Percentiles rank a stretch among this genome's conserved stretches.
Conservation (phyloP, 495 filamentous ascomycete genomes). For the Podospora fimiseda region DNA sequence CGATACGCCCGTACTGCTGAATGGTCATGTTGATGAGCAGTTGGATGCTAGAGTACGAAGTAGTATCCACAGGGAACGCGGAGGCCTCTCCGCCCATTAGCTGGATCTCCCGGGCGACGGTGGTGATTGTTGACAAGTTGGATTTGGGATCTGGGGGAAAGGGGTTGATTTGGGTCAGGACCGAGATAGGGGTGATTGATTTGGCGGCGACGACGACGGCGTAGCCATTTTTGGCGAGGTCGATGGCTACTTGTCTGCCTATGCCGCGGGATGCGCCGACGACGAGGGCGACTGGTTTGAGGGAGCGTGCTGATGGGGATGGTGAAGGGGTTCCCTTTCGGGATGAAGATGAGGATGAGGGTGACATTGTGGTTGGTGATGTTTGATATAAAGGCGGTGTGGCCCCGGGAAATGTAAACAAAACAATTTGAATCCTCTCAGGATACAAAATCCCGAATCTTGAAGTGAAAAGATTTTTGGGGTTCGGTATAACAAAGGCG, state of each 20-base stretch:
- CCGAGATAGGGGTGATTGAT: conserved; percentile 61
- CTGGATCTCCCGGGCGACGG: conserved; percentile 71
- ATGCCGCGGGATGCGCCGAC: conserved; percentile 74
- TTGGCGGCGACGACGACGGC: conserved; percentile 76
- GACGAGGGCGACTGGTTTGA: conserved; percentile 54
- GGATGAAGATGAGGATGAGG: conserved; percentile 5
- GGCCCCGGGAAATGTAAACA: no score
- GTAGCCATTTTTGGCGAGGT: conserved; percentile 65
- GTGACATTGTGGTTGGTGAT: neutral
- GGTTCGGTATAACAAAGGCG: no score
- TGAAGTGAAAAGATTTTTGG: no score
- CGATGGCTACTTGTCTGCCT: conserved; percentile 71
- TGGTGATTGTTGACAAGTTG: conserved; percentile 68
- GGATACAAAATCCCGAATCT: no score
- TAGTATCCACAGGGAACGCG: conserved; percentile 65
- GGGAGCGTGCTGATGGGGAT: conserved; percentile 4
- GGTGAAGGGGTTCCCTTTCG: no score
- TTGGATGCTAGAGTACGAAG: conserved; percentile 57
- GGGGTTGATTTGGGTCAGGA: conserved; percentile 46
- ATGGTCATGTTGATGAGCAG: conserved; percentile 56
- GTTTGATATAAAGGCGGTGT: neutral
- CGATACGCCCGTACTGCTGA: conserved; percentile 55
- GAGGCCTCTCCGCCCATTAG: conserved; percentile 58
- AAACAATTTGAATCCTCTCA: no score
- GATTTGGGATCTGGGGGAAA: conserved; percentile 86